Evolutionary conservation across 495 filamentous ascomycete species (phyloP).

Genomic region (Penicillium steckii): DNA sequence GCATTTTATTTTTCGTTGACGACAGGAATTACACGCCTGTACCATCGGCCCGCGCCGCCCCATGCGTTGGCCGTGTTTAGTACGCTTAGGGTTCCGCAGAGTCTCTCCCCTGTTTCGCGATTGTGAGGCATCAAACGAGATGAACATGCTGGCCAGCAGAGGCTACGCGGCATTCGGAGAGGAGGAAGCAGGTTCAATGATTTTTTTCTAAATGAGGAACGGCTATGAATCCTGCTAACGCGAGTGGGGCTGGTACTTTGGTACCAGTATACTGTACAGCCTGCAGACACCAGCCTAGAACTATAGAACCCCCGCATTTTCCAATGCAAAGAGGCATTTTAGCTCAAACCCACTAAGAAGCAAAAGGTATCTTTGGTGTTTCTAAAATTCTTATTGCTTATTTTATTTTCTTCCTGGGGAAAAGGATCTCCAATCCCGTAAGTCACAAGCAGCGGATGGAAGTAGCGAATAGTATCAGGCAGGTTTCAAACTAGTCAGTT

Average conservation of each 20-base stretch:
- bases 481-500: not conserved
- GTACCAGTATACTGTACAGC: not conserved
- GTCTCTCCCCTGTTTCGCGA: conserved; percentile 1
- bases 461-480: too few species aligned
- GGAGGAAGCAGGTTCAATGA: not conserved
- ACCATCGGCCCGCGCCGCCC: conserved; percentile 6
- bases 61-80: conserved; percentile 4
- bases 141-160: conserved; percentile 7
- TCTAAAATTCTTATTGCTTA: too few species aligned
- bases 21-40: conserved; percentile 20
- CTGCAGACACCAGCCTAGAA: not conserved
- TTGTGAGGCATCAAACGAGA: conserved; percentile 13
- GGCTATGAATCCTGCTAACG: not conserved
- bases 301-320: not conserved
- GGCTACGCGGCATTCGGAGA: not conserved
- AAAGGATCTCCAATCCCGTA: not conserved
- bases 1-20: conserved; percentile 26
- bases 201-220: not conserved
- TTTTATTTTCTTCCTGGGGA: not conserved
- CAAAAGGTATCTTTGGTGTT: too few species aligned
- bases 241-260: not conserved
- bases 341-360: too few species aligned
- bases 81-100: conserved; percentile 13
- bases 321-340: not conserved
- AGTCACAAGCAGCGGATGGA: not conserved